These are phyloP conservation scores for Linderniella brevidens DNA, from an alignment of 257 asterid genomes.

Conservation along the genomic window DNA sequence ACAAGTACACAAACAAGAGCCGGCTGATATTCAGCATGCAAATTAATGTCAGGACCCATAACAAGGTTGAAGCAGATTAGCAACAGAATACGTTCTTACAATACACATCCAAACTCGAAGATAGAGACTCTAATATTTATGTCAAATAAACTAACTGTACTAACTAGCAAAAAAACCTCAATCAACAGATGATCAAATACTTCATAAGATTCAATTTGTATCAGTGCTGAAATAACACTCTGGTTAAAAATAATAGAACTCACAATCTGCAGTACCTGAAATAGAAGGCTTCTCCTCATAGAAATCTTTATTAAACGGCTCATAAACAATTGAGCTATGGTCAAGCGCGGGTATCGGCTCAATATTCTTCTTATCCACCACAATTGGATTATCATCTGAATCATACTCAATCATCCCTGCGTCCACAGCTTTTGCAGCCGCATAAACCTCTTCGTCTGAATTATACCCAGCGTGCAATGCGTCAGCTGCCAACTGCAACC, in stretches of 20 bases:
- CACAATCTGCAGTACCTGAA: constrained; percentile 35
- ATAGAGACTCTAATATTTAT: too few species aligned
- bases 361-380: constrained; percentile 73
- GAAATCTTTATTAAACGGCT: constrained; percentile 79
- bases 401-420: constrained; percentile 84
- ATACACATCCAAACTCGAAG: too few species aligned
- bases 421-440: constrained; percentile 97
- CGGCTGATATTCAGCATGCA: too few species aligned
- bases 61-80: too few species aligned
- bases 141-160: too few species aligned
- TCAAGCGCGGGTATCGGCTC: constrained; percentile 85
- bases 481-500: constrained; percentile 86
- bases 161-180: too few species aligned
- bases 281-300: constrained; percentile 83
- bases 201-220: too few species aligned
- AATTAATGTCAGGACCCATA: too few species aligned
- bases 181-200: too few species aligned
- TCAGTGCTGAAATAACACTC: background rate
- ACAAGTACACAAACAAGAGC: background rate
- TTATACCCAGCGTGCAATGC: constrained; percentile 89
- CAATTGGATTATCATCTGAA: constrained; percentile 81
- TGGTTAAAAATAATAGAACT: background rate
- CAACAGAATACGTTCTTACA: too few species aligned
- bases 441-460: constrained; percentile 98
- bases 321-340: constrained; percentile 59